These are phyloP conservation scores for Cercospora janseana DNA, from an alignment of 2,329 filamentous ascomycete species.

Conservation along the genomic window DNA sequence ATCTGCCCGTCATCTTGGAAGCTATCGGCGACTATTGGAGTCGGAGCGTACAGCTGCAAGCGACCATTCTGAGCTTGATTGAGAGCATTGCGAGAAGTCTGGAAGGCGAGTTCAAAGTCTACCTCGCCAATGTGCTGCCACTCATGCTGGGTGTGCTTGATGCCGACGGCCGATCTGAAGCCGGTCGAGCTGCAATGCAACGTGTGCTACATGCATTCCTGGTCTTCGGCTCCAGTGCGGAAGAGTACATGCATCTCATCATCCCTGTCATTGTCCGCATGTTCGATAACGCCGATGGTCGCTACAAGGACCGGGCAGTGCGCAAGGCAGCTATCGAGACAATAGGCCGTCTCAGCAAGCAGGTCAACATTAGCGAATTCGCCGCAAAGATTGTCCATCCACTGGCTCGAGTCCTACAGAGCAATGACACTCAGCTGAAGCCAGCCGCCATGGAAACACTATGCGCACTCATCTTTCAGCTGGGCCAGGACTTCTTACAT, in stretches of 20 bases:
- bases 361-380: conserved; percentile 96
- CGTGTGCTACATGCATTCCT: conserved; percentile 91
- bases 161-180: conserved; percentile 77
- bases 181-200: conserved; percentile 33
- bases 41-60: conserved; percentile 73
- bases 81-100: conserved; percentile 91
- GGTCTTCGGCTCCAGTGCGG: conserved; percentile 90
- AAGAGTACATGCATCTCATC: conserved; percentile 99
- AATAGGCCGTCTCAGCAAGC: conserved; percentile 86
- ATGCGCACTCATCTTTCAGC: conserved; percentile 90
- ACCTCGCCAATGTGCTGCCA: conserved; percentile 82
- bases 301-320: conserved; percentile 57
- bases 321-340: conserved; percentile 91
- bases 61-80: conserved; percentile 85
- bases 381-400: conserved; percentile 96
- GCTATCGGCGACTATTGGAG: conserved; percentile 91
- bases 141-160: conserved; percentile 94
- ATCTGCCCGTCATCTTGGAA: conserved; percentile 79
- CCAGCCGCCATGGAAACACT: conserved; percentile 87
- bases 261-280: conserved; percentile 92
- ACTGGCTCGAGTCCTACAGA: conserved; percentile 75
- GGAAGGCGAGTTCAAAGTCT: conserved; percentile 97
- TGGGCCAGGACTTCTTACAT: conserved; percentile 91
- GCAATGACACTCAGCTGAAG: conserved; percentile 69
- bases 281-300: conserved; percentile 67